Percentiles rank a stretch among this genome's conserved stretches.
Conservation (phyloP, 805 yeast genomes). For the Pichia occidentalis region DNA sequence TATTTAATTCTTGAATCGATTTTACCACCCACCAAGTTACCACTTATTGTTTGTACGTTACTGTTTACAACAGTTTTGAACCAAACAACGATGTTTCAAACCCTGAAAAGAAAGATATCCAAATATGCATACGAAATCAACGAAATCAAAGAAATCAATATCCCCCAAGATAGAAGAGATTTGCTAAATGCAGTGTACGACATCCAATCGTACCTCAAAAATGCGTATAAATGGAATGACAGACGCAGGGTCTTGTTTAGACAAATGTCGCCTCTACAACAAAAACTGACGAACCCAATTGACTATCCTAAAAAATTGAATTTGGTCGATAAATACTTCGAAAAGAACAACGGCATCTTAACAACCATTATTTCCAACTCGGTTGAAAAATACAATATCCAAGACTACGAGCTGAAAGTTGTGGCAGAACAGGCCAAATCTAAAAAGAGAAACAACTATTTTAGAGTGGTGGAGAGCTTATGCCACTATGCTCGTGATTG, state of each 20-base stretch:
- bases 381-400: slow-evolving; percentile 31
- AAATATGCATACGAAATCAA: slow-evolving; percentile 6
- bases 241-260: slow-evolving; percentile 38
- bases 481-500: slow-evolving; percentile 81
- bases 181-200: slow-evolving; percentile 39
- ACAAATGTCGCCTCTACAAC: slow-evolving; percentile 50
- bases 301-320: slow-evolving; percentile 51
- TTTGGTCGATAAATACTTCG: slow-evolving; percentile 41
- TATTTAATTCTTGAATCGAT: slow-evolving; percentile 18
- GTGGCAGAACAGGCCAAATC: slow-evolving; percentile 19
- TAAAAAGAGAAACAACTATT: slow-evolving; percentile 24
- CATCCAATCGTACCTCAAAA: slow-evolving; percentile 36
- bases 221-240: slow-evolving; percentile 39
- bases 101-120: slow-evolving; percentile 7
- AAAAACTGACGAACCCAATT: slow-evolving; percentile 41
- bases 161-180: slow-evolving; percentile 21
- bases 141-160: slow-evolving; percentile 4
- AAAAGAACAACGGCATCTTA: slow-evolving; percentile 42
- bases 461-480: slow-evolving; percentile 57
- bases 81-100: slow-evolving; percentile 22
- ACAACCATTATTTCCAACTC: slow-evolving; percentile 37
- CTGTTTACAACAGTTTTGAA: slow-evolving; percentile 27
- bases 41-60: slow-evolving; percentile 21
- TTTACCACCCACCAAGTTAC: slow-evolving; percentile 16
- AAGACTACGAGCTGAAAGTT: slow-evolving; percentile 38